Percentiles rank a stretch among this genome's conserved stretches.
Evolutionary conservation across 768 basidiomycete species (phyloP).

Genomic region (Russula sp.): DNA sequence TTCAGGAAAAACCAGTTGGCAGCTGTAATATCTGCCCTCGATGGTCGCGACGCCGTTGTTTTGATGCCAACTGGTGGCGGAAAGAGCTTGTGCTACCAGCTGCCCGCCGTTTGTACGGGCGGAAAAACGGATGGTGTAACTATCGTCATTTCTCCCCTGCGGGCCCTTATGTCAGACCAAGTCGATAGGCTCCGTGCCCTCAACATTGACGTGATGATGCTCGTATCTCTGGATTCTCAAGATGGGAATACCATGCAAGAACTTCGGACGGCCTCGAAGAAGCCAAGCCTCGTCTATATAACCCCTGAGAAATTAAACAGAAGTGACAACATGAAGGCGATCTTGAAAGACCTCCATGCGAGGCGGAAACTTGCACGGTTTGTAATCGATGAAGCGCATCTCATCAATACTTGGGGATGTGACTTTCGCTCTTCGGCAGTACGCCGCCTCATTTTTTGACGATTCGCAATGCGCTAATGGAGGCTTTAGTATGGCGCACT

Average conservation of each 20-base stretch:
- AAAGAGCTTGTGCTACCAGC: conserved; percentile 84
- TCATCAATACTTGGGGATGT: conserved; percentile 91
- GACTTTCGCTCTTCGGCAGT: conserved; percentile 65
- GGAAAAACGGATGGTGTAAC: conserved; percentile 80
- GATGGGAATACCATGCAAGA: conserved; percentile 39
- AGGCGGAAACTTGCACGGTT: conserved; percentile 71
- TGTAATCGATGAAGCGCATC: conserved; percentile 96
- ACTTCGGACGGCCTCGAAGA: conserved; percentile 46
- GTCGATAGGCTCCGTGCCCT: conserved; percentile 62
- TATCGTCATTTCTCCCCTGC: conserved; percentile 84
- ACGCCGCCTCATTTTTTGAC: conserved; percentile 5
- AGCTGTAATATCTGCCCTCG: conserved; percentile 76
- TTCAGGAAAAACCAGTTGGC: conserved; percentile 87
- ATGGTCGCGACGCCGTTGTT: conserved; percentile 85
- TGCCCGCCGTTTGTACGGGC: conserved; percentile 77
- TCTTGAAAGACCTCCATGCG: conserved; percentile 58
- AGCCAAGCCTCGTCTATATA: conserved; percentile 75
- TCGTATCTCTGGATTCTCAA: conserved; percentile 40
- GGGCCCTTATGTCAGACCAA: conserved; percentile 89
- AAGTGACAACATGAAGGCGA: conserved; percentile 52
- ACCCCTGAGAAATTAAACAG: conserved; percentile 87
- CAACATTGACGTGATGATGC: conserved; percentile 58
- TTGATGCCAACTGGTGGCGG: conserved; percentile 97
- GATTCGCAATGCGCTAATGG: neutral
- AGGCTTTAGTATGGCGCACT: conserved; percentile 36